Evolutionary conservation across 2,329 filamentous ascomycete genomes (phyloP), one percentile per base, ranked within the genome.

Genomic region (Claviceps purpurea): DNA sequence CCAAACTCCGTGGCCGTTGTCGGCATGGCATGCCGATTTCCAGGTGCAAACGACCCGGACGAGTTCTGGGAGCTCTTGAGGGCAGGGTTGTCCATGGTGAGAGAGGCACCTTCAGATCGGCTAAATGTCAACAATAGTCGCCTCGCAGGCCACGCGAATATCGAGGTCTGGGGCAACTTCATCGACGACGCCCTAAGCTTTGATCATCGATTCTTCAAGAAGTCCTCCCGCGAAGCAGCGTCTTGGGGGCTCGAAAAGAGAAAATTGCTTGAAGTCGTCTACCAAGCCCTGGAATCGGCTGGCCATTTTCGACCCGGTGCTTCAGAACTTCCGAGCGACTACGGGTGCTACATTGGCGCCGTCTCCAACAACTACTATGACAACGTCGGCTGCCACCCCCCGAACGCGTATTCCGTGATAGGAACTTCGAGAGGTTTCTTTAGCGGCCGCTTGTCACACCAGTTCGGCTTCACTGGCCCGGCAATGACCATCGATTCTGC

Each of bases 181-280:
- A 77, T 84, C 52, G 76, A 82, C 45, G 74, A 82, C 58, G 79
- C 81, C 0, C 78, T 78, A 52, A 70, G 80, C 34, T 85, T 85
- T 59, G 82, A 85, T 56, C 76, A 80, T 34, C 71, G 76, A 1
- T 85, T 85, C 69, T 85, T 85, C 75, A 83, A 82, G 63, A 84
- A 85, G 76, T 84, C 81, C 50, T 81, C 82, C 5, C 77, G 80
- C 55, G 82, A 85, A 64, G 82, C 81, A 30, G 73, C 59, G 52
- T 34, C 55, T 57, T 82, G 78, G 7, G 81, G 85, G 61, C 81
- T 81, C 30, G 47, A 53, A 8, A 49, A 53, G 18, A 43, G 52
- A 38, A 34, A 41, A 8, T 24, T 53, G 22, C 34, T 53, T 6
- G 41, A 53, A 16, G 42, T 38, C 13, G 48, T 41, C 4, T 47